Conservation (phyloP, 495 filamentous ascomycete genomes). For the Hypoxylon fuscum region DNA sequence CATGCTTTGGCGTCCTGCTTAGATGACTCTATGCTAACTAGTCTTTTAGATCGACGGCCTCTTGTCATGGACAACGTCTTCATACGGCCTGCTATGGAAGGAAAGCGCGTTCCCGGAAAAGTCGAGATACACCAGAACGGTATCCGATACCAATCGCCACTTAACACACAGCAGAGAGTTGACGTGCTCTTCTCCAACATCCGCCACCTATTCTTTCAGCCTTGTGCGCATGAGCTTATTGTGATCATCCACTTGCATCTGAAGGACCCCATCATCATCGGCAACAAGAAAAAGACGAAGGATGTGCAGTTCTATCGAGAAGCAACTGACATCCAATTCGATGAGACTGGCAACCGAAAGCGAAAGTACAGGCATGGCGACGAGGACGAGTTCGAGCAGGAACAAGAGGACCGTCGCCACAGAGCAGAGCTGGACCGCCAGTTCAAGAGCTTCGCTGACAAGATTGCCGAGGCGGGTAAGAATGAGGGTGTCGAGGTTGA, state of each 20-base stretch:
- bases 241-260: conserved; percentile 98
- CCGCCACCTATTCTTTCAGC: conserved; percentile 98
- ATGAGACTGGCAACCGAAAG: conserved; percentile 98
- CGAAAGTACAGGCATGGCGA: conserved; percentile 98
- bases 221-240: conserved; percentile 92
- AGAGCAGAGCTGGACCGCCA: conserved; percentile 91
- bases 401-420: conserved; percentile 94
- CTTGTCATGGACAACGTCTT: conserved; percentile 88
- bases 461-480: conserved; percentile 91
- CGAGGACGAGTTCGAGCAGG: conserved; percentile 98
- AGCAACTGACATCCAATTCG: conserved; percentile 97
- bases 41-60: conserved; percentile 79
- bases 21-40: conserved; percentile 48
- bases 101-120: conserved; percentile 93
- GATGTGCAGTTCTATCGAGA: conserved; percentile 99
- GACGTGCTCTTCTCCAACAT: conserved; percentile 98
- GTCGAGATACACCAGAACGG: conserved; percentile 99
- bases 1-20: neutral
- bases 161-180: conserved; percentile 80
- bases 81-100: conserved; percentile 92
- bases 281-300: conserved; percentile 95
- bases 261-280: conserved; percentile 97
- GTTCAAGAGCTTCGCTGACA: conserved; percentile 97
- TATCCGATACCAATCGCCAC: conserved; percentile 93
- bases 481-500: conserved; percentile 87